Evolutionary conservation across 2,329 filamentous ascomycete genomes (phyloP).

Genomic region (Cladorrhinum sp.): DNA sequence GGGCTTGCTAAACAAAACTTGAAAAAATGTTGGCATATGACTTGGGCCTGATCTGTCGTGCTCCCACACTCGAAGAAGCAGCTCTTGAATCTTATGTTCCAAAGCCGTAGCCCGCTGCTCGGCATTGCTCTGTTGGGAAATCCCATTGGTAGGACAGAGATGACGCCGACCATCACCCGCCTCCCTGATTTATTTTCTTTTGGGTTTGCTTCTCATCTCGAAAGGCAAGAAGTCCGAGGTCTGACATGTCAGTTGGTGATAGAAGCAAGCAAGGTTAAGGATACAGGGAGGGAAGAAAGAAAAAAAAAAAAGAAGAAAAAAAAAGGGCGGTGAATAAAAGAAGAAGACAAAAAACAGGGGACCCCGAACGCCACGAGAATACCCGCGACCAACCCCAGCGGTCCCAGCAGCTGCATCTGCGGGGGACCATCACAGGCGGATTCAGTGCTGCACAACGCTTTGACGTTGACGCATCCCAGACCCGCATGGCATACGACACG

Average conservation of each 20-base stretch:
- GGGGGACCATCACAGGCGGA: background rate
- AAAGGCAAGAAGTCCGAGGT: background rate
- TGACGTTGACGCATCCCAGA: background rate
- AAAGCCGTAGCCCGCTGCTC: background rate
- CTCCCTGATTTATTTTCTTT: background rate
- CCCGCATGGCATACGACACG: background rate
- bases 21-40: background rate
- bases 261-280: background rate
- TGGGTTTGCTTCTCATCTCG: background rate
- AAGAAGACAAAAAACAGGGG: background rate
- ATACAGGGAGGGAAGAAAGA: background rate
- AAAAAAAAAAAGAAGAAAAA: background rate
- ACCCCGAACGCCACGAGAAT: background rate
- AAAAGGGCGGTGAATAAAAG: background rate
- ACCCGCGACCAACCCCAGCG: background rate
- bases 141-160: background rate
- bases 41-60: background rate
- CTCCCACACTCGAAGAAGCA: background rate
- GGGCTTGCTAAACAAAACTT: background rate
- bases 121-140: slow-evolving; percentile 2
- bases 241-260: slow-evolving; percentile 3
- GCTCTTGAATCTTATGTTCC: background rate
- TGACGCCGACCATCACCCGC: background rate
- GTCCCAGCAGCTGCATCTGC: background rate
- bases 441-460: background rate